Evolutionary conservation across 805 yeast genomes (phyloP).

Genomic region (Nakazawaea ernobii): DNA sequence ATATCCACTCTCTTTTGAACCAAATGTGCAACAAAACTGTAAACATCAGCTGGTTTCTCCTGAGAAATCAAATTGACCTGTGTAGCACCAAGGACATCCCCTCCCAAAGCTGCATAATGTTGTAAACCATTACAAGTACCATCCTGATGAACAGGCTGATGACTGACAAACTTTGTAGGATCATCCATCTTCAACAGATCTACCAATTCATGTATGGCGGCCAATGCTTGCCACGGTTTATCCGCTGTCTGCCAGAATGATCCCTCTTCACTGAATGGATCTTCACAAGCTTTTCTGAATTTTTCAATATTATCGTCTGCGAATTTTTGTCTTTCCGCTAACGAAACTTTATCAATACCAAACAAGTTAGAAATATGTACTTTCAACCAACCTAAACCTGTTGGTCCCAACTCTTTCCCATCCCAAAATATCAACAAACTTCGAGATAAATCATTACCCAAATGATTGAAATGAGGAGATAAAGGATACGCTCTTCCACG

Average conservation of each 20-base stretch:
- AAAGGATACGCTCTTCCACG: constrained; percentile 83
- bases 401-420: constrained; percentile 59
- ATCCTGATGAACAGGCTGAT: constrained; percentile 79
- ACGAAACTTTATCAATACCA: constrained; percentile 71
- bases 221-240: constrained; percentile 79
- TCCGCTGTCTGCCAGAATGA: constrained; percentile 69
- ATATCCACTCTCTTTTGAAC: constrained; percentile 51
- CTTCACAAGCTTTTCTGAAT: constrained; percentile 50
- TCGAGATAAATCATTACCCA: constrained; percentile 75
- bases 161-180: constrained; percentile 61
- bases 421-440: constrained; percentile 72
- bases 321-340: constrained; percentile 56
- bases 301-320: constrained; percentile 52
- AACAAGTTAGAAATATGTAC: constrained; percentile 68
- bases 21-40: constrained; percentile 60
- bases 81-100: constrained; percentile 76
- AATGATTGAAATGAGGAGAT: constrained; percentile 74
- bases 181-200: constrained; percentile 57
- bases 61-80: constrained; percentile 73
- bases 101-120: constrained; percentile 84
- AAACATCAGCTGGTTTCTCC: constrained; percentile 73
- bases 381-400: constrained; percentile 69
- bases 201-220: constrained; percentile 60
- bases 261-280: constrained; percentile 51
- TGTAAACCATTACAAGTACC: constrained; percentile 86